Evolutionary conservation across 805 yeast genomes (phyloP), one percentile per base, ranked within the genome.

Genomic region (Pichia eremophila): DNA sequence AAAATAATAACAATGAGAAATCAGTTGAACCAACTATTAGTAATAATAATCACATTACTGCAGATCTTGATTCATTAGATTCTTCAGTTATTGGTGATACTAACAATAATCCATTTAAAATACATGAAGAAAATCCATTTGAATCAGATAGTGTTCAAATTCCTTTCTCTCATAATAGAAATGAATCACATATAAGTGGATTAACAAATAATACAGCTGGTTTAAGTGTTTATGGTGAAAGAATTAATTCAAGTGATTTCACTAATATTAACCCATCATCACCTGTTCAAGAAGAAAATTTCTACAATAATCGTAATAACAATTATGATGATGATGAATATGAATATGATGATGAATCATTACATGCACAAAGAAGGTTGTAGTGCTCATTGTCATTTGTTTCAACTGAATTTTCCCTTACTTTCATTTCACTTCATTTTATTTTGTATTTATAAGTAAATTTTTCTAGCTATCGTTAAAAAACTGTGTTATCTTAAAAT

Each of bases 201-300:
- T 8, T 47, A 8, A 44, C 50, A 6, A 44, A 31, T 25, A 37
- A 18, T 44, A 47, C 50, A 11, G 38, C 17, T 12, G 50, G 50
- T 5, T 32, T 47, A 8, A 47, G 50, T 28, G 47, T 47, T 17
- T 44, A 22, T 25, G 50, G 50, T 10, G 50, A 47, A 41, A 40
- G 44, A 18, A 47, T 47, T 4, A 28, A 44, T 38, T n/a, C 45
- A 15, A 31, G 18, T 36, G 45, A 44, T 34, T 34, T 34, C 7
- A 22, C 25, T 22, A 22, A 39, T 22, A n/a, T 4, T 27, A 27
- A 10, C n/a, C 25, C 31, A n/a, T 39, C 31, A n/a, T 17, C 41
- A 15, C 41, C 27, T 8, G 34, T 12, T 36, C 10, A 34, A 34
- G 41, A 36, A 19, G 27, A 37, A 36, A 36, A 17, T 12, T 27